Evolutionary conservation across 2,329 filamentous ascomycete species (phyloP), one percentile per base, ranked within the genome.

Genomic region (Verticillium albo-atrum): DNA sequence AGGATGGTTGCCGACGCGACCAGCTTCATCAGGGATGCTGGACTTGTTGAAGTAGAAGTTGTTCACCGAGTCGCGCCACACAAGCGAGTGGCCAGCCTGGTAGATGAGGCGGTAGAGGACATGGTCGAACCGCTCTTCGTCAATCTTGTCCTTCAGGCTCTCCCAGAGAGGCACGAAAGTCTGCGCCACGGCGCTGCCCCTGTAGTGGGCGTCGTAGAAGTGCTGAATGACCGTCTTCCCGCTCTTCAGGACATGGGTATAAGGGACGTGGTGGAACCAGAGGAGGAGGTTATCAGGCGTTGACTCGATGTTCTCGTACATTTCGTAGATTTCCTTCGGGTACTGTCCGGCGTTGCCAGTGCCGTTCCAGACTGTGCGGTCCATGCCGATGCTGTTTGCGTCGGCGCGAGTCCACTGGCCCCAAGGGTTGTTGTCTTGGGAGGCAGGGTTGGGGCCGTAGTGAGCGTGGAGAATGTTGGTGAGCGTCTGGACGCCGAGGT

Each of bases 241-340:
- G 0, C 81, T 84, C 10, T 85, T 77, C 2, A 91, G 78, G 6
- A 69, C 71, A 42, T 89, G 82, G 0, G 84, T 89, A 68, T 89
- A 91, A 3, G 82, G 81, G 0, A 91, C 86, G 67, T 91, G 89
- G 69, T 91, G 89, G 73, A 91, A 91, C 88, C 88, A 91, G 2
- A 91, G 75, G 2, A 91, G 71, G 1, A 91, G 74, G 25, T 90
- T 77, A 61, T 90, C 88, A 0, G 88, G 87, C 0, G 88, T 90
- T 0, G 83, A 87, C 15, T 82, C 79, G 20, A 85, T 74, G 51
- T 81, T 72, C 64, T 91, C 88, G 67, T 81, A 91, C 65, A 75
- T 70, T 3, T 74, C 69, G 0, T 84, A 82, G 0, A 91, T 70
- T 61, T 88, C 83, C 0, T 78, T 64, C 0, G 87, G 86, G 66